Evolutionary conservation across 192 early-diverging fungal species (phyloP), one percentile per base, ranked within the genome.

Genomic region (Rhizoclosmatium sp.): DNA sequence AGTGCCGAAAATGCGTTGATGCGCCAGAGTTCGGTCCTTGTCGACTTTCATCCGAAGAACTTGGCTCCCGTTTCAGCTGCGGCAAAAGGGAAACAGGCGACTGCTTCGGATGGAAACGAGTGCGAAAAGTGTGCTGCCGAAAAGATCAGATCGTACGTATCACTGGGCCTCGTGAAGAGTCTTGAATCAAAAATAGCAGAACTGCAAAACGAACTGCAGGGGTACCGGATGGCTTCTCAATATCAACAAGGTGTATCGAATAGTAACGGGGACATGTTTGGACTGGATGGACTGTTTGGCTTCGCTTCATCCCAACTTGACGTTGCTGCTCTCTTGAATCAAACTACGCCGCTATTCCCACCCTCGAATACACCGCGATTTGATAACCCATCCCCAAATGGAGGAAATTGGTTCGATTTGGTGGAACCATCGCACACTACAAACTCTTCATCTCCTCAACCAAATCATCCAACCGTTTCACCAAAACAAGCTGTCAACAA

Each of bases 131-230:
- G 69, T 41, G 5, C 69, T 39, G 54, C 39, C 5, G 69, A 71
- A 47, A 71, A 71, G 47, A 4, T 71, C 14, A 71, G 56, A 58
- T 54, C 48, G n/a, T 31, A 54, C 12, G n/a, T 71, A 16, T 71
- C 47, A 54, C 48, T 71, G 69, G 69, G 69, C 46, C 69, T 54
- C 5, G 56, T 71, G 19, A 71, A 71, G 51, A 21, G 47, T 14
- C n/a, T 71, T 4, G 69, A 71, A 56, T 19, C 21, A 62, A 62
- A 62, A 62, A 7, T 31, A 4, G 23, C 60, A 40, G 60, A 62
- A 62, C 19, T 62, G 14, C 7, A 19, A 21, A 40, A 19, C 60
- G 60, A 62, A 40, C 7, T 21, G 14, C 60, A 62, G 21, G 60
- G 10, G 7, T 62, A 19, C 10, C 9, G 23, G 19, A 10, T 68